Base-by-base conservation (phyloP, 1,139 yeast species). In the Lodderomyces beijingensis region DNA sequence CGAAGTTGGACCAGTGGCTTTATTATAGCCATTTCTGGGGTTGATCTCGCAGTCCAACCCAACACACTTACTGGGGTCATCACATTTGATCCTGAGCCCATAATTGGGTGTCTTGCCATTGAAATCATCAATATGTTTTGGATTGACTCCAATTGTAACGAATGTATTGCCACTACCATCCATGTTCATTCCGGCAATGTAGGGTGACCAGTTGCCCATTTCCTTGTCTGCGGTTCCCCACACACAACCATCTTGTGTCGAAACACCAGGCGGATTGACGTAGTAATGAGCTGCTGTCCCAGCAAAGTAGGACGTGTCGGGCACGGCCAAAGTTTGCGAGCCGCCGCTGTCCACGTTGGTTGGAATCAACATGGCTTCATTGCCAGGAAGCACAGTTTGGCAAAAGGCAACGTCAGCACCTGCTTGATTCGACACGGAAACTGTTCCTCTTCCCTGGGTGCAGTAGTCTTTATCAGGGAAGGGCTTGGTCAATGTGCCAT, bases 361-460 rank as follows among this genome's bases (percentile, higher is more conserved):
- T 39, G 96, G 96, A 43, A 87, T 86, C 54, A 86, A 67, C 96
- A 87, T 87, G 47, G 87, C 94, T 62, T 87, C 95, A 55, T 85
- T 83, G 40, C 96, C 96, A 15, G 96, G 96, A 39, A 87, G 68
- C 10, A 87, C 95, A 3, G 95, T 87, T 64, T 88, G 96, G 59
- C 96, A 87, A 59, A 87, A 79, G 8, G 95, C 88, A 42, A 85
- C 87, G 39, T 73, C 63, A 28, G 65, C 60, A 30, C 65, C 62
- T 10, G 75, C 73, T 16, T 53, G 49, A 64, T 84, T 85, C 38
- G 65, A 51, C 26, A 77, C 94, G 21, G 59, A 49, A 18, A 85
- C 77, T 13, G 89, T 74, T 23, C 88, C 91, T 41, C 75, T 72
- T 37, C 95, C 95, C 40, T 80, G 79, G 42, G 72, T 70, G 62